Evolutionary conservation across 768 basidiomycete species (phyloP), one percentile per base, ranked within the genome.

Genomic region (Xanthoconium stramineum): DNA sequence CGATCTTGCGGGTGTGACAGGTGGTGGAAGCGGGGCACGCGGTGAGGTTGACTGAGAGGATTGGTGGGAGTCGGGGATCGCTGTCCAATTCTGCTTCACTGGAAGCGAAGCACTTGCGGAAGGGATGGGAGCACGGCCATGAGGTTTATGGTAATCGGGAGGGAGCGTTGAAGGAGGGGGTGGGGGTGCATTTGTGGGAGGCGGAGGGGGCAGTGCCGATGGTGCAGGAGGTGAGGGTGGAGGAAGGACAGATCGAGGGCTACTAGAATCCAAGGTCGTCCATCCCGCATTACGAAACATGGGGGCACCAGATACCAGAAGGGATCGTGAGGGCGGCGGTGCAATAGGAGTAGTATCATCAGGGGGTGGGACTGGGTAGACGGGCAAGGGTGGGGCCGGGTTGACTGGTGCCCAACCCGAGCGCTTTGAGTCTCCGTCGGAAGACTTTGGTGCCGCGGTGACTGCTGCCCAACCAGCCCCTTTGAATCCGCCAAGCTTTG

Each of bases 201-300:
- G 62, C 17, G 63, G 65, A 3, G 68, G 63, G 17, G 65, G 48
- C 2, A 58, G 54, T 12, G 43, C 37, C 28, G 45, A 43, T 6
- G 64, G 59, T 13, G 59, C 36, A 6, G 67, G 64, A 50, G 68
- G 57, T n/a, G 47, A 29, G 13, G 57, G 61, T 35, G 63, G 49
- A n/a, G 69, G 63, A 52, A 66, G 66, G 15, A 60, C 50, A 4
- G 66, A 36, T 35, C 69, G 69, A 28, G 71, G 71, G 55, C 66
- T 76, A 20, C 77, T 73, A 3, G 78, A 78, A 56, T 87, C 88
- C 28, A 89, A 74, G 36, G 82, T 81, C 10, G 86, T 83, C 82
- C 84, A 88, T 17, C 88, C 87, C 46, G 78, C 85, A 12, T 80
- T 75, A 44, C 83, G 77, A 67, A 86, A 88, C 11, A 74, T 61